Conservation (phyloP, 139 green algal species). For the Picochlorum sp. region DNA sequence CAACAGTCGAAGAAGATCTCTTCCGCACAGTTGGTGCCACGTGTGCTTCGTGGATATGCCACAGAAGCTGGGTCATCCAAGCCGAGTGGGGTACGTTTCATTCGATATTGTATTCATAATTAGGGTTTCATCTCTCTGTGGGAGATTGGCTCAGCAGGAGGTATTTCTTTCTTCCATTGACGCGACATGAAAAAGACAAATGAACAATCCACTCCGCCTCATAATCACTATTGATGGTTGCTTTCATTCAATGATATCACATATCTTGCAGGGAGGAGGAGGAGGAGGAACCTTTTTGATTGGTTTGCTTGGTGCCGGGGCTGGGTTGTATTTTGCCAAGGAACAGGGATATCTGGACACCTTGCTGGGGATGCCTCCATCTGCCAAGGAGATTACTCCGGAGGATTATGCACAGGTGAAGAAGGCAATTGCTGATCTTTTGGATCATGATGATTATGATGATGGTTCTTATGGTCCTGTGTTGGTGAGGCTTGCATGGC, state of each 20-base stretch:
- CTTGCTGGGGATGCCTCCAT: slow-evolving; percentile 24
- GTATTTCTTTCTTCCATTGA: not conserved
- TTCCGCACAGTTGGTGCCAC: too few relatives aligned
- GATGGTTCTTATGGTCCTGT: slow-evolving; percentile 70
- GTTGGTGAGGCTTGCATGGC: slow-evolving; percentile 38
- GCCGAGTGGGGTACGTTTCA: not conserved
- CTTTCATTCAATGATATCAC: too few relatives aligned
- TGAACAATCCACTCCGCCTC: too few relatives aligned
- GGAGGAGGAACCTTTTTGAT: slow-evolving; percentile 12
- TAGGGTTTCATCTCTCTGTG: not conserved
- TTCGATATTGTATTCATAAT: too few relatives aligned
- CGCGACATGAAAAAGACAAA: not conserved
- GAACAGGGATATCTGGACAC: slow-evolving; percentile 31
- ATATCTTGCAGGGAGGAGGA: too few relatives aligned
- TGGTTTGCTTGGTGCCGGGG: slow-evolving; percentile 20
- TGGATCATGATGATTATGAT: slow-evolving; percentile 68
- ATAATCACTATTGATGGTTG: too few relatives aligned
- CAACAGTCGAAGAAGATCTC: not conserved
- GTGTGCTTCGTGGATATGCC: not conserved
- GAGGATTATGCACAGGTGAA: slow-evolving; percentile 65
- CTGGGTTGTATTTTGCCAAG: slow-evolving; percentile 37
- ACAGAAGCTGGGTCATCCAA: not conserved
- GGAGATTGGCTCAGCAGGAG: too few relatives aligned
- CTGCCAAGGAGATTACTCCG: slow-evolving; percentile 22
- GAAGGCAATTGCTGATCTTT: slow-evolving; percentile 47